These are phyloP conservation scores for Scedosporium minutisporum DNA, from an alignment of 2,329 filamentous ascomycete species.

Conservation along the genomic window DNA sequence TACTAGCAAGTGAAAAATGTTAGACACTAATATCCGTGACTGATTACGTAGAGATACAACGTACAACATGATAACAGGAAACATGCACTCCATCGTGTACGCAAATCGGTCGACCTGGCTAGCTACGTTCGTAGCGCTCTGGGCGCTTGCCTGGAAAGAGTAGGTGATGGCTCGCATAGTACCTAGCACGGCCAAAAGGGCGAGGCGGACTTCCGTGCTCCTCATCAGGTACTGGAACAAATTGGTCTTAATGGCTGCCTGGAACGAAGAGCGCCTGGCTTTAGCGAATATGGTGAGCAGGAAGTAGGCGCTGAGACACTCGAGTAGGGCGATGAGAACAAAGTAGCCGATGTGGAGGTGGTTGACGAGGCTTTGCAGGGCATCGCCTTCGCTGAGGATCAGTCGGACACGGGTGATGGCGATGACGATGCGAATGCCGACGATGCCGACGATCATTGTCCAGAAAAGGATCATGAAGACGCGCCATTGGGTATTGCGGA, in stretches of 20 bases:
- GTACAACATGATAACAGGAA: slow-evolving; percentile 30
- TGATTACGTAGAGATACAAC: slow-evolving; percentile 9
- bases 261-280: slow-evolving; percentile 20
- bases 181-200: slow-evolving; percentile 26
- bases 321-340: slow-evolving; percentile 27
- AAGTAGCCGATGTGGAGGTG: slow-evolving; percentile 32
- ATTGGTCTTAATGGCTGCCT: slow-evolving; percentile 18
- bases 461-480: slow-evolving; percentile 46
- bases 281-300: slow-evolving; percentile 26
- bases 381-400: slow-evolving; percentile 16
- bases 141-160: slow-evolving; percentile 25
- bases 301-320: slow-evolving; percentile 29
- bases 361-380: slow-evolving; percentile 22
- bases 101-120: slow-evolving; percentile 31
- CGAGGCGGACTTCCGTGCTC: slow-evolving; percentile 29
- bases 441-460: slow-evolving; percentile 43
- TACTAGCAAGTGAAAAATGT: slow-evolving; percentile 11
- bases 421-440: slow-evolving; percentile 34
- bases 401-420: slow-evolving; percentile 19
- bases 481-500: slow-evolving; percentile 29
- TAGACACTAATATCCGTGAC: background rate
- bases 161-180: slow-evolving; percentile 30
- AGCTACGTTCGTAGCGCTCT: slow-evolving; percentile 25
- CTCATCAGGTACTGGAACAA: slow-evolving; percentile 29
- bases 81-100: slow-evolving; percentile 31